A percentile compares a stretch with the other conserved stretches of the same genome.
phyloP scores from a whole-genome alignment of 768 basidiomycete genomes.

The Kwoniella europaea region DNA sequence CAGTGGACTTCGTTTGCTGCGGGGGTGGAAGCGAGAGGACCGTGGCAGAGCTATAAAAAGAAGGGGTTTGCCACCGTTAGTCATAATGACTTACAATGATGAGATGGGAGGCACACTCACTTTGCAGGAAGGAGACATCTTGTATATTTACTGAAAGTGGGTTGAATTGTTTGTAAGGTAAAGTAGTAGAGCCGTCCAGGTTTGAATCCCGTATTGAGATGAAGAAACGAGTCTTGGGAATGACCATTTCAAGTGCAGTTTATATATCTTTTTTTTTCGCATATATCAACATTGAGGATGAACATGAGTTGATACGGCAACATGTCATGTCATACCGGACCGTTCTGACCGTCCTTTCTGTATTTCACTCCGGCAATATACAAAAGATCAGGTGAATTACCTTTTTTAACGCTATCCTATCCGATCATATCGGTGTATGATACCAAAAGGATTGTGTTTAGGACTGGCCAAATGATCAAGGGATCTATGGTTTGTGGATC shows the following conservation, averaged over 20 bases:
- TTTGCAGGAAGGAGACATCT: conserved; percentile 23
- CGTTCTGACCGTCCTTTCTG: conserved; percentile 6
- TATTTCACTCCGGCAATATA: not conserved
- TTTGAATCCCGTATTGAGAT: not conserved
- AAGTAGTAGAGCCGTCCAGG: not conserved
- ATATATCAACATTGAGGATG: no score
- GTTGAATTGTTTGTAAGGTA: not conserved
- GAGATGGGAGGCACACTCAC: conserved; percentile 12
- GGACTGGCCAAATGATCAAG: not conserved
- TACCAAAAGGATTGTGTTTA: conserved; percentile 3
- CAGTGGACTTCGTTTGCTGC: conserved; percentile 21
- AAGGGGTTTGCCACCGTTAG: not conserved
- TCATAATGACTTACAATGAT: not conserved
- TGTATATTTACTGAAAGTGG: not conserved
- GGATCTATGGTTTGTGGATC: not conserved
- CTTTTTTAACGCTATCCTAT: not conserved
- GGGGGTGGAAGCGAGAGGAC: conserved; percentile 24
- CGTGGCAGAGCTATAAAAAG: conserved; percentile 31
- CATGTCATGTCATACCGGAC: not conserved
- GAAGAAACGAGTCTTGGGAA: not conserved
- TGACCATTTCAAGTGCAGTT: conserved; percentile 1
- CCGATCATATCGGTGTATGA: conserved; percentile 13
- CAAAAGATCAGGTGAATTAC: conserved; percentile 16
- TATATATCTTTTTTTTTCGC: conserved; percentile 10
- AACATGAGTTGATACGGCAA: not conserved